These are phyloP conservation scores for Phytophthora sp. DNA, from an alignment of 352 stramenopile species.

Conservation along the genomic window DNA sequence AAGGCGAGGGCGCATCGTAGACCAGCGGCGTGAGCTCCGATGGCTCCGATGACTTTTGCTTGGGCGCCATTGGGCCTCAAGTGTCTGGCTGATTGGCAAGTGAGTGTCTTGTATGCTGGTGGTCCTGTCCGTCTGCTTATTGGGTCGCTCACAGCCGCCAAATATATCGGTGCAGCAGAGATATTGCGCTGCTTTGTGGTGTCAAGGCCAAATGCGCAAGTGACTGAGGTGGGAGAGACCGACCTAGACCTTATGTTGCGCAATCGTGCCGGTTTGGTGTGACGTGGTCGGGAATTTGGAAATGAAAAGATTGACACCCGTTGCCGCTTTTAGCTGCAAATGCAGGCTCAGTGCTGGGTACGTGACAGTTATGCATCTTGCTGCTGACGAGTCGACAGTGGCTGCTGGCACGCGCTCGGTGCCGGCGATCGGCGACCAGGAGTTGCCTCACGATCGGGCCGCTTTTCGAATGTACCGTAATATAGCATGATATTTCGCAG, in stretches of 20 bases:
- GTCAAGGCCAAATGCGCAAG: constrained; percentile 18
- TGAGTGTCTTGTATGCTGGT: no score
- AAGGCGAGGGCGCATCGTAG: background rate
- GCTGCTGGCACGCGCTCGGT: constrained; percentile 16
- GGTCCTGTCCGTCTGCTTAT: no score
- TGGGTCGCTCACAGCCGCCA: no score
- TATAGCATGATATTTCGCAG: background rate
- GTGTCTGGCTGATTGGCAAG: no score
- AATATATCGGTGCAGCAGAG: no score
- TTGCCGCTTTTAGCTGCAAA: background rate
- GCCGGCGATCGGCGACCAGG: constrained; percentile 15
- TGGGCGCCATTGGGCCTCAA: constrained; percentile 34
- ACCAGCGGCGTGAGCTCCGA: constrained; percentile 48
- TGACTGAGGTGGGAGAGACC: constrained; percentile 17
- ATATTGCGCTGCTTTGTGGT: background rate
- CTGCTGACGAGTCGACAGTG: constrained; percentile 11
- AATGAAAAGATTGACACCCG: background rate
- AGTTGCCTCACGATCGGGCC: constrained; percentile 24
- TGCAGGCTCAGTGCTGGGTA: background rate
- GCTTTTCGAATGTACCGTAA: no score
- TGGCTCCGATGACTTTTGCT: constrained; percentile 33
- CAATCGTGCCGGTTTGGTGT: constrained; percentile 20
- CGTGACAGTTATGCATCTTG: constrained; percentile 3
- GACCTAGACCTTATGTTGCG: constrained; percentile 20
- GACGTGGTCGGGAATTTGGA: constrained; percentile 18